Evolutionary conservation across 139 green algal genomes (phyloP).

Genomic region (Tetradesmus obliquus): DNA sequence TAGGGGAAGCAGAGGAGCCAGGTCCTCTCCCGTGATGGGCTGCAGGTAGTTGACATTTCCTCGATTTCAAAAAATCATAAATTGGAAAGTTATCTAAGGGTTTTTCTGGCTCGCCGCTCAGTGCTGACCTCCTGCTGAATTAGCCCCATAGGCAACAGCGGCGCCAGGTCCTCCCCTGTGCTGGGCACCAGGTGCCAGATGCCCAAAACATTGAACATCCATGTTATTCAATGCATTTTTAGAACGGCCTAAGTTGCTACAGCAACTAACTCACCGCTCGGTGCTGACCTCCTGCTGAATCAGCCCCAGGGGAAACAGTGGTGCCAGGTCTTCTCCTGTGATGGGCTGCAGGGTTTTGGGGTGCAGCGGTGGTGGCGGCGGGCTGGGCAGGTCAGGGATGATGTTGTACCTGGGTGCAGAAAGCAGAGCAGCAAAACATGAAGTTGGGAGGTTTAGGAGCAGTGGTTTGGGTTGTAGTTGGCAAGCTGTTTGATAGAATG

Average conservation of each 20-base stretch:
- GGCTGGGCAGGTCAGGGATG: slow-evolving; percentile 39
- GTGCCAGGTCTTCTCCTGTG: slow-evolving; percentile 37
- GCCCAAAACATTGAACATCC: too few species aligned
- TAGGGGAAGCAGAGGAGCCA: slow-evolving; percentile 45
- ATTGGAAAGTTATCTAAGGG: too few species aligned
- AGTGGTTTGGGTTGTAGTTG: too few species aligned
- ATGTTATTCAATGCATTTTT: too few species aligned
- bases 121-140: slow-evolving; percentile 50
- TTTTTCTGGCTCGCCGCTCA: not conserved
- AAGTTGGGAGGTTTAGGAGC: too few species aligned
- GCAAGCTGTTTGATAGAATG: too few species aligned
- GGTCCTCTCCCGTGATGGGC: slow-evolving; percentile 39
- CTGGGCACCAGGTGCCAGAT: slow-evolving; percentile 37
- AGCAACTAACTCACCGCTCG: slow-evolving; percentile 8
- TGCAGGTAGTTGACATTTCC: too few species aligned
- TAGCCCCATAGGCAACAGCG: slow-evolving; percentile 44
- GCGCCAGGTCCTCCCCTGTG: slow-evolving; percentile 34
- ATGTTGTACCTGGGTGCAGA: slow-evolving; percentile 42
- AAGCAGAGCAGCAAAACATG: not conserved
- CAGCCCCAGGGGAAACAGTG: slow-evolving; percentile 45
- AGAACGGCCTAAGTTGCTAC: too few species aligned
- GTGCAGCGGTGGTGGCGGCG: slow-evolving; percentile 48
- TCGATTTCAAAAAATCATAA: too few species aligned
- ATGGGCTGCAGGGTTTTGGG: slow-evolving; percentile 45
- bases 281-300: slow-evolving; percentile 51